Percentiles rank a stretch among this genome's conserved stretches.
These are phyloP conservation scores for Aquilaria malaccensis DNA, from an alignment of 345 rosid species.

Conservation along the genomic window DNA sequence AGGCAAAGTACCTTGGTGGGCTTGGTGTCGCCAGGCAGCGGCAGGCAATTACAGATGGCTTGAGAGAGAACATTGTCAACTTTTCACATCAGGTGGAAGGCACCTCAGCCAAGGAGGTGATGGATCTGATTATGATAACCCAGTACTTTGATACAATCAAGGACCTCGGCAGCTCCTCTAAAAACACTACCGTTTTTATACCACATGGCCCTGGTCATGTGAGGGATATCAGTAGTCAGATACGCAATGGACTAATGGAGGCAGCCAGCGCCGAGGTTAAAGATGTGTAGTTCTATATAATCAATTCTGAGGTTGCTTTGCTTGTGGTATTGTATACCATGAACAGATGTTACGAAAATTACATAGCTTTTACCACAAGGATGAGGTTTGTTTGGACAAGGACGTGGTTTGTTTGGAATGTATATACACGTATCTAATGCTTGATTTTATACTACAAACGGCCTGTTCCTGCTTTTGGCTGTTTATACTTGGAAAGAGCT, in stretches of 20 bases:
- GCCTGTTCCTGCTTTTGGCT: too few relatives aligned
- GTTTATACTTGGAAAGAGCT: too few relatives aligned
- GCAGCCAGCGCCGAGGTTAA: conserved; percentile 49
- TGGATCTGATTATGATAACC: conserved; percentile 97
- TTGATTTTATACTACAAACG: too few relatives aligned
- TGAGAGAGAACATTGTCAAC: conserved; percentile 90
- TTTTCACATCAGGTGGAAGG: conserved; percentile 94
- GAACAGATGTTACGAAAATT: too few relatives aligned
- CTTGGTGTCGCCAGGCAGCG: conserved; percentile 97
- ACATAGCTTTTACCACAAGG: too few relatives aligned
- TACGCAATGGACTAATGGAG: conserved; percentile 89
- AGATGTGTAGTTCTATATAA: conserved; percentile 2
- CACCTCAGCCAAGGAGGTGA: conserved; percentile 84
- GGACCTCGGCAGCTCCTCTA: conserved; percentile 87
- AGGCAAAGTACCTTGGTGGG: conserved; percentile 93
- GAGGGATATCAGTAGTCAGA: conserved; percentile 77
- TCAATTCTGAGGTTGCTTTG: too few relatives aligned
- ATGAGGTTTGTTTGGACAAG: too few relatives aligned
- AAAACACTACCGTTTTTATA: conserved; percentile 88
- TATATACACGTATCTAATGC: too few relatives aligned
- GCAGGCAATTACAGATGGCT: conserved; percentile 93
- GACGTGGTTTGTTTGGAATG: too few relatives aligned
- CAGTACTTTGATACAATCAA: conserved; percentile 94
- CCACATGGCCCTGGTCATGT: conserved; percentile 99
- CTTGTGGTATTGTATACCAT: too few relatives aligned